Evolutionary conservation across 305 asterid species (phyloP).

Genomic region (Solanum hybrid): DNA sequence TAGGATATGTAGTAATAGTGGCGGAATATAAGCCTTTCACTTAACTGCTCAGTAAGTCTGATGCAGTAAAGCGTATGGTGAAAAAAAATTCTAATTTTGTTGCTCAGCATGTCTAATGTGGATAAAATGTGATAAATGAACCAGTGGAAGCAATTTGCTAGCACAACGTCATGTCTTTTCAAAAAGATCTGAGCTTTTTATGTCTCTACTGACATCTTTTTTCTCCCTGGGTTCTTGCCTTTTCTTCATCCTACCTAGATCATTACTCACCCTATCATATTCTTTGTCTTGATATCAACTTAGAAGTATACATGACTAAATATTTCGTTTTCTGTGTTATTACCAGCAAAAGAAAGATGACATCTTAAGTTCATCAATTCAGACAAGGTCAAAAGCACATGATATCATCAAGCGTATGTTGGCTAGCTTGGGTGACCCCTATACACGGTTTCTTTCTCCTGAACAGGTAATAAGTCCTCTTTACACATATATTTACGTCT

Average conservation of each 20-base stretch:
- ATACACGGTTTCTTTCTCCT: constrained; percentile 85
- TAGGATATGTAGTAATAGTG: not conserved
- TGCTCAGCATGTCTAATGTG: not conserved
- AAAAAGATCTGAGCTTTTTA: not conserved
- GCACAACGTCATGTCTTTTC: not conserved
- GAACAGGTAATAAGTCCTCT: constrained; percentile 46
- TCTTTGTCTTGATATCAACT: not conserved
- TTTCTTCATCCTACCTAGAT: not conserved
- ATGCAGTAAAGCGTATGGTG: not conserved
- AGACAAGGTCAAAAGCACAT: constrained; percentile 73
- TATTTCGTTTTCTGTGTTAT: not conserved
- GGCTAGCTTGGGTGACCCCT: constrained; percentile 79
- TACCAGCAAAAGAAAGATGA: constrained; percentile 78
- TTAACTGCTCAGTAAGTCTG: not conserved
- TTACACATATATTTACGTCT: not conserved
- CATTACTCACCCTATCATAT: not conserved
- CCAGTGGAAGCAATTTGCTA: not conserved
- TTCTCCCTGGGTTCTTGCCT: not conserved
- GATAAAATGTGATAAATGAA: not conserved
- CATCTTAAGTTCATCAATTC: constrained; percentile 47
- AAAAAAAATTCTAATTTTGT: not conserved
- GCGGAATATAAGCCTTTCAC: not conserved
- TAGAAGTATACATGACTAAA: not conserved
- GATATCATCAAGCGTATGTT: constrained; percentile 74
- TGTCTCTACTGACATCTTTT: not conserved